Percentiles rank a stretch among this genome's conserved stretches.
Conservation (phyloP, 2,329 filamentous ascomycete species). For the Exophiala sp. region DNA sequence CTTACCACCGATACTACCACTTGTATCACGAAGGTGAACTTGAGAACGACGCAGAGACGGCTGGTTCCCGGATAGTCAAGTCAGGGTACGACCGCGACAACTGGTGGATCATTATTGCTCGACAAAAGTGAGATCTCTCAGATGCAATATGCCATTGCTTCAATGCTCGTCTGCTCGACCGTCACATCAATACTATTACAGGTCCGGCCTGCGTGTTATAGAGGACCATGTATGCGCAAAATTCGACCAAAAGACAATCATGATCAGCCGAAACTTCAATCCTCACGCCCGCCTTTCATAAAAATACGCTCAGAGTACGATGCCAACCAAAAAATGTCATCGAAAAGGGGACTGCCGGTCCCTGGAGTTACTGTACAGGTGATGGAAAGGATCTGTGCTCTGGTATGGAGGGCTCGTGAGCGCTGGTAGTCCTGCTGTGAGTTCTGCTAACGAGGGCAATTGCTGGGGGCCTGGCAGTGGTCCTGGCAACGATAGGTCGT, state of each 20-base stretch:
- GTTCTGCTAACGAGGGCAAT: conserved; percentile 45
- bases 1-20: conserved; percentile 90
- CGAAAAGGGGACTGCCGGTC: conserved; percentile 32
- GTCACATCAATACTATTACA: conserved; percentile 27
- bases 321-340: conserved; percentile 22
- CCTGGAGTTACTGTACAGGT: conserved; percentile 37
- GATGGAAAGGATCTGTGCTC: conserved; percentile 20
- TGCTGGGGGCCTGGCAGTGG: conserved; percentile 34
- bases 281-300: conserved; percentile 33
- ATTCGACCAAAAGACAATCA: conserved; percentile 28
- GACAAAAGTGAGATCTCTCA: conserved; percentile 8
- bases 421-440: conserved; percentile 46
- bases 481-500: conserved; percentile 35
- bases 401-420: conserved; percentile 38
- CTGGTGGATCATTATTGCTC: conserved; percentile 67
- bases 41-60: conserved; percentile 70
- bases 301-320: conserved; percentile 28
- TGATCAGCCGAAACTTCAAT: conserved; percentile 24
- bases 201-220: conserved; percentile 40
- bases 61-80: conserved; percentile 71
- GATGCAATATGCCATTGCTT: too few species aligned
- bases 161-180: too few species aligned
- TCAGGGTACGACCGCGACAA: conserved; percentile 95
- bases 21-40: conserved; percentile 84
- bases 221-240: conserved; percentile 30